phyloP scores from a whole-genome alignment of 371 early-diverging fungal species.

The Actinomortierella ambigua region DNA sequence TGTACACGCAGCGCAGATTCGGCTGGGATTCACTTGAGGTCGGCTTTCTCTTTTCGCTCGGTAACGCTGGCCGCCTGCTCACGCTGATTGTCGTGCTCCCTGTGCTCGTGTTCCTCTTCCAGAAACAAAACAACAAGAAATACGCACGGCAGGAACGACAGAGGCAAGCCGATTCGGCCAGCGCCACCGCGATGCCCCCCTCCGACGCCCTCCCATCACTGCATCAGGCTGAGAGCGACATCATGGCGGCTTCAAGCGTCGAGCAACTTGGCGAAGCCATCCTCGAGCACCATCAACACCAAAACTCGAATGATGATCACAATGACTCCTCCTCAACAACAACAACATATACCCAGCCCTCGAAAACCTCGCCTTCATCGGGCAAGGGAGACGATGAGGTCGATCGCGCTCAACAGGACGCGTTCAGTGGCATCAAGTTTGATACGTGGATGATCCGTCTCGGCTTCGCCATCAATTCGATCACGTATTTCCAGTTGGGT shows the following conservation, averaged over 20 bases:
- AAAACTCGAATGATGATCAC: not conserved
- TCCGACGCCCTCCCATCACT: too few species aligned
- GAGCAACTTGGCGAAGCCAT: conserved; percentile 31
- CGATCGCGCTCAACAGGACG: not conserved
- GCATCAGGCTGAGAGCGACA: conserved; percentile 1
- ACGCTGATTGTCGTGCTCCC: conserved; percentile 25
- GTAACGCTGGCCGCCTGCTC: conserved; percentile 15
- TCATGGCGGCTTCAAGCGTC: conserved; percentile 21
- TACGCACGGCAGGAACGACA: not conserved
- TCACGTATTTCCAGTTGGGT: conserved; percentile 44
- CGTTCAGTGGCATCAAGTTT: conserved; percentile 44
- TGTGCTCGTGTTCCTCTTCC: conserved; percentile 17
- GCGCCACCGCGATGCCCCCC: too few species aligned
- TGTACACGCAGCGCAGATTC: conserved; percentile 34
- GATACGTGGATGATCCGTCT: conserved; percentile 55
- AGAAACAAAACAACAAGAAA: conserved; percentile 14
- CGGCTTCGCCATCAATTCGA: conserved; percentile 45
- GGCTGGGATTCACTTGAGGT: conserved; percentile 35
- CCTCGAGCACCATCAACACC: not conserved
- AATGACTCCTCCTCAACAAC: not conserved
- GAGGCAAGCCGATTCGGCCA: not conserved
- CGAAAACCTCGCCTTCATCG: not conserved
- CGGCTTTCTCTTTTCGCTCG: conserved; percentile 30
- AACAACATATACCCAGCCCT: not conserved
- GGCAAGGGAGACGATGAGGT: not conserved